A percentile compares a stretch with the other conserved stretches of the same genome.
phyloP scores from a whole-genome alignment of 768 basidiomycete genomes.

The Termitomyces sp. region DNA sequence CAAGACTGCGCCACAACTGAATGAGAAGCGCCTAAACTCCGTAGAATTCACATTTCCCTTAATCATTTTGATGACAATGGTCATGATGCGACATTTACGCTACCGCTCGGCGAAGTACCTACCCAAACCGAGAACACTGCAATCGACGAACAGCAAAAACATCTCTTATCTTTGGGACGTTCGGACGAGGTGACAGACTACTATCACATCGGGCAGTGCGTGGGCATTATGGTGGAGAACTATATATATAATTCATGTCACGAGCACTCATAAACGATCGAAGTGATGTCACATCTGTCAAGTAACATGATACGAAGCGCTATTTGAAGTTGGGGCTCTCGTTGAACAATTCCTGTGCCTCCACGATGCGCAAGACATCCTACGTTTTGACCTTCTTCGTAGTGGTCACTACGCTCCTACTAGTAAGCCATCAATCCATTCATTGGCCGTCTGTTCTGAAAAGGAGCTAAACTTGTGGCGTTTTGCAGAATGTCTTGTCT shows the following conservation, averaged over 20 bases:
- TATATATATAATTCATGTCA: background rate
- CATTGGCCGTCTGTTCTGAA: background rate
- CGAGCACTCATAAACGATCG: background rate
- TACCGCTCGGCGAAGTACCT: background rate
- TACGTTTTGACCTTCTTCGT: constrained; percentile 63
- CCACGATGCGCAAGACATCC: constrained; percentile 62
- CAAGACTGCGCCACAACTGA: background rate
- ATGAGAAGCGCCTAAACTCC: background rate
- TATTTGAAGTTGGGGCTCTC: background rate
- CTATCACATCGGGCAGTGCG: background rate
- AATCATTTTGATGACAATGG: background rate
- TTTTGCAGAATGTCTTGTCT: constrained; percentile 53
- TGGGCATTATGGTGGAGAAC: background rate
- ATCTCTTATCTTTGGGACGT: background rate
- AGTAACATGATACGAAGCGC: background rate
- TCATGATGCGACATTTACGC: background rate
- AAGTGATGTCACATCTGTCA: constrained; percentile 1
- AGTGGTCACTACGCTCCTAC: constrained; percentile 42
- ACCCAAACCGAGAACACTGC: background rate
- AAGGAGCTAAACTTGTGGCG: background rate
- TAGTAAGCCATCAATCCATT: constrained; percentile 38
- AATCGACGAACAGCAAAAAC: constrained; percentile 1
- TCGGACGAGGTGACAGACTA: background rate
- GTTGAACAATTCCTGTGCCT: background rate
- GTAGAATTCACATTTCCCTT: background rate